phyloP scores from a whole-genome alignment of 23 red algal species.

The Agarophyton chilense region DNA sequence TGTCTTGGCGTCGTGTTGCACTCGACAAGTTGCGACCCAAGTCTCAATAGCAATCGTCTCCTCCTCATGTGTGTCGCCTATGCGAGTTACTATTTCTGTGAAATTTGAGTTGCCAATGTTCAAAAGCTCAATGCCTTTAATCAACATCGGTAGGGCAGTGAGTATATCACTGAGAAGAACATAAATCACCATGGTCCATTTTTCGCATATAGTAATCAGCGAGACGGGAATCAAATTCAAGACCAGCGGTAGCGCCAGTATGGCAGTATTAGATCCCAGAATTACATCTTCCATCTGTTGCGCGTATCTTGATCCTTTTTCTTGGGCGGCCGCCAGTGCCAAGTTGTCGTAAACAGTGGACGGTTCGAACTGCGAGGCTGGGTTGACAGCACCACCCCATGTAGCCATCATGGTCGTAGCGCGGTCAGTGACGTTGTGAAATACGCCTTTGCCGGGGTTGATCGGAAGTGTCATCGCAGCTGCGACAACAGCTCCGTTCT shows the following conservation, averaged over 20 bases:
- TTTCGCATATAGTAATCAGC: not conserved
- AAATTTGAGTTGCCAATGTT: not conserved
- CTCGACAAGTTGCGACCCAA: not conserved
- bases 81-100: slow-evolving; percentile 12
- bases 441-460: not conserved
- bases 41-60: slow-evolving; percentile 9
- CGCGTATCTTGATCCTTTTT: not conserved
- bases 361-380: not conserved
- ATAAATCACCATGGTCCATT: slow-evolving; percentile 2
- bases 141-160: slow-evolving; percentile 27
- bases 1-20: not conserved
- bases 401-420: not conserved
- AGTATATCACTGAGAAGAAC: slow-evolving; percentile 30
- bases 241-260: slow-evolving; percentile 30
- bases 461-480: slow-evolving; percentile 26
- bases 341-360: not conserved
- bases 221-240: slow-evolving; percentile 37
- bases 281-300: slow-evolving; percentile 33
- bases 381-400: slow-evolving; percentile 19
- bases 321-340: not conserved
- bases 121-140: slow-evolving; percentile 38
- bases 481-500: slow-evolving; percentile 22
- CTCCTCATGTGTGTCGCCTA: not conserved
- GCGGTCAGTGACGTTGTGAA: not conserved
- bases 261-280: slow-evolving; percentile 12